Base-by-base conservation (phyloP, 2,329 filamentous ascomycete genomes). In the Exophiala calicioides region DNA sequence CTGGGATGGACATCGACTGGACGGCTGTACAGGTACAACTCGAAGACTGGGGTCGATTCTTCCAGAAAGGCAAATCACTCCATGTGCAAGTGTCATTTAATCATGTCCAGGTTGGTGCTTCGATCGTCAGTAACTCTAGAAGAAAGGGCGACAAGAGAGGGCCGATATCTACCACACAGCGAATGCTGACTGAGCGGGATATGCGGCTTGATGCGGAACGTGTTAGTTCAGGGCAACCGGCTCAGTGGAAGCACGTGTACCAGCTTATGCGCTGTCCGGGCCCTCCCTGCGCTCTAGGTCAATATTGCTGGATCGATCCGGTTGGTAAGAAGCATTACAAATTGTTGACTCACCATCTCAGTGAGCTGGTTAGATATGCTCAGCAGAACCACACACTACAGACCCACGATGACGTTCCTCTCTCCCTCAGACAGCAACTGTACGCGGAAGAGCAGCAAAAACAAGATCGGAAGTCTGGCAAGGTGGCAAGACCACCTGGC, bases 301-400 rank as follows among this genome's bases (percentile, higher is more conserved):
- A 58, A 29, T 56, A 67, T 46, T 68, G 60, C 56, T 69, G 59
- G 65, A 50, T 56, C 30, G 61, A 68, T 46, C 60, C 61, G 15
- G 13, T 55, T 21, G 44, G 57, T 47, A 55, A 66, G 60, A 61
- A 67, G 56, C 61, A 69, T 50, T 61, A 67, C 37, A 62, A 53
- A 44, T 58, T 68, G 1, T 58, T 42, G 26, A 60, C 55, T 15
- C 56, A 59, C 38, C 58, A 66, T 45, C 49, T 67, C 8, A 65
- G 53, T 52, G 52, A 31, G 21, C 56, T 68, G 42, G 46, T 67
- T 23, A 53, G 51, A 30, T 58, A 59, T 50, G 56, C 61, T 27
- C 40, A 62, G 44, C 48, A 59, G 46, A 63, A 59, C 29, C 41
- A 46, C 36, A 51, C 33, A 12, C 42, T 63, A 31, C 36, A 53